Conservation (phyloP, 2,329 filamentous ascomycete species). For the Fusarium goolgardi region DNA sequence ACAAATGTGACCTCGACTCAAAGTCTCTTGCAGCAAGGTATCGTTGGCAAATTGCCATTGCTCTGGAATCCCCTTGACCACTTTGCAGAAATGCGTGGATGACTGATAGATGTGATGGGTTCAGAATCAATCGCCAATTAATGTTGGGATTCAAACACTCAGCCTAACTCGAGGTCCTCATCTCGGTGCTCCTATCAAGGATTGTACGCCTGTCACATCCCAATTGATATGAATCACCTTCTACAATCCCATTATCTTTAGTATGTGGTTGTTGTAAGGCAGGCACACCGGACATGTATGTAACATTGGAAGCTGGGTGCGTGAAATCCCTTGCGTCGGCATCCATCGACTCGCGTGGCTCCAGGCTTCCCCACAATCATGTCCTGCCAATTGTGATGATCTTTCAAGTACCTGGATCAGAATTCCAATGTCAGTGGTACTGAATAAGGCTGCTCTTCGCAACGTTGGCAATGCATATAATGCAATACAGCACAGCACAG, state of each 20-base stretch:
- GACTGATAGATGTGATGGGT: slow-evolving; percentile 20
- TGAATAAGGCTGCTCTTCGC: slow-evolving; percentile 1
- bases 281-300: slow-evolving; percentile 4
- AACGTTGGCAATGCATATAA: slow-evolving; percentile 12
- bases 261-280: background rate
- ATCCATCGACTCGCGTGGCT: slow-evolving; percentile 30
- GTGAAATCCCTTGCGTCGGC: slow-evolving; percentile 17
- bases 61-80: background rate
- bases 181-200: background rate
- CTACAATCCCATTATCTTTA: background rate
- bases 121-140: slow-evolving; percentile 5
- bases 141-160: background rate
- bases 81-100: background rate
- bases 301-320: slow-evolving; percentile 11
- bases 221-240: slow-evolving; percentile 13
- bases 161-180: background rate
- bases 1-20: background rate
- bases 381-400: background rate
- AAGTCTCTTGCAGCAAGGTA: background rate
- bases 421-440: background rate
- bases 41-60: slow-evolving; percentile 4
- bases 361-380: slow-evolving; percentile 30
- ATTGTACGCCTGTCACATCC: slow-evolving; percentile 16
- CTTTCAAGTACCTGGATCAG: background rate
- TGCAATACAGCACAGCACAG: slow-evolving; percentile 2